Base-by-base conservation (phyloP, 2,329 filamentous ascomycete genomes). In the Fusarium sp. region DNA sequence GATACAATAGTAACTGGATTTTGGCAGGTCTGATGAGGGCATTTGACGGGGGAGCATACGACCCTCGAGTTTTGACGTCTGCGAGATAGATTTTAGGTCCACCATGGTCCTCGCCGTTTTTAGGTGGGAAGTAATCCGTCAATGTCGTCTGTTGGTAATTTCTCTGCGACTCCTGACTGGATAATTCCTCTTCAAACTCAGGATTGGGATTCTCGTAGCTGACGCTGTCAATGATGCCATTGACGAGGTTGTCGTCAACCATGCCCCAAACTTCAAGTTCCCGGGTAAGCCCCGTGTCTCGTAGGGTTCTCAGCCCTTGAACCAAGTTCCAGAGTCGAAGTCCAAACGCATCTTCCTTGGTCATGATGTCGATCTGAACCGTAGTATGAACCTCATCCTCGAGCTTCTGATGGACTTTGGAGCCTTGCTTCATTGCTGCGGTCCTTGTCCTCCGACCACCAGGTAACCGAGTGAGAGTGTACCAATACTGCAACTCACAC, bases 401-500 rank as follows among this genome's bases (percentile, higher is more conserved):
- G 1, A 98, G 88, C 38, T 88, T 89, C 78, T 95, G 91, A 76
- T 99, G 96, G 12, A 98, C 90, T 40, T 87, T 90, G 40, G 90
- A 92, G 0, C 96, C 96, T 62, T 90, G 88, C 79, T 91, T 92
- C 96, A 99, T 99, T 0, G 94, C 94, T 3, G 89, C 82, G 1
- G 95, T 98, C 36, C 87, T 87, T 62, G 89, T 92, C 80, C 93
- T 95, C 66, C 89, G 90, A 1, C 96, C 96, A 78, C 92, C 85
- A 0, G 88, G 88, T 5, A 90, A 90, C 63, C 90, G 91, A 4
- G 92, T 93, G 63, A 99, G 87, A 0, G 91, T 94, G 83, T 97
- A 98, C 86, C 91, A 95, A 78, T 98, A 97, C 81, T 98, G 95
- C 67, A 98, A 82, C 82, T 99, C 96, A 81, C 96, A 99, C 96